These are phyloP conservation scores for Sporothrix variecibatus DNA, from an alignment of 2,329 filamentous ascomycete genomes.

Conservation along the genomic window DNA sequence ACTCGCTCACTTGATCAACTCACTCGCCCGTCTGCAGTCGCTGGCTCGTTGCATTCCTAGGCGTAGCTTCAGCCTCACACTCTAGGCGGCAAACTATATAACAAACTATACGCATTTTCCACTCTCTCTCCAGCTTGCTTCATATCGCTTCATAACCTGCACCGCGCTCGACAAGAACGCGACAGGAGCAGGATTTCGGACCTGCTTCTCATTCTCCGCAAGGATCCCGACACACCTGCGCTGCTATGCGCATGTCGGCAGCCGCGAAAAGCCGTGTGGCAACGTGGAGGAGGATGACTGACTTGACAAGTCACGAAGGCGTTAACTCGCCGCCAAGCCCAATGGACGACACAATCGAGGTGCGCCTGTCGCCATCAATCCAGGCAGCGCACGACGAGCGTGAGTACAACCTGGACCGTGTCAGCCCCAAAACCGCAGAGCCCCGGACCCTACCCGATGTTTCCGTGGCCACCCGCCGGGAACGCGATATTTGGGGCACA, in stretches of 20 bases:
- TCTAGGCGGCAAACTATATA: background rate
- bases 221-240: background rate
- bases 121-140: background rate
- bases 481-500: constrained; percentile 46
- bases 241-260: constrained; percentile 25
- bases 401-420: constrained; percentile 29
- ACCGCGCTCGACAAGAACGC: background rate
- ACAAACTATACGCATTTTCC: background rate
- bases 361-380: constrained; percentile 35
- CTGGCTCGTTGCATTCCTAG: constrained; percentile 30
- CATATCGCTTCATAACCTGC: background rate
- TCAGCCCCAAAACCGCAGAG: constrained; percentile 31
- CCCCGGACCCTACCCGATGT: constrained; percentile 36
- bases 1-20: background rate
- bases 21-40: constrained; percentile 26
- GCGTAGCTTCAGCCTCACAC: background rate
- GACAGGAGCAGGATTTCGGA: background rate
- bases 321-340: constrained; percentile 43
- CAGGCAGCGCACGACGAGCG: constrained; percentile 38
- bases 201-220: background rate
- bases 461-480: constrained; percentile 35
- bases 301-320: constrained; percentile 56
- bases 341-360: constrained; percentile 29
- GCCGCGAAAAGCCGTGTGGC: constrained; percentile 26
- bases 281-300: constrained; percentile 46